Evolutionary conservation across 306 rosid species (phyloP).

Genomic region (Vicia villosa): DNA sequence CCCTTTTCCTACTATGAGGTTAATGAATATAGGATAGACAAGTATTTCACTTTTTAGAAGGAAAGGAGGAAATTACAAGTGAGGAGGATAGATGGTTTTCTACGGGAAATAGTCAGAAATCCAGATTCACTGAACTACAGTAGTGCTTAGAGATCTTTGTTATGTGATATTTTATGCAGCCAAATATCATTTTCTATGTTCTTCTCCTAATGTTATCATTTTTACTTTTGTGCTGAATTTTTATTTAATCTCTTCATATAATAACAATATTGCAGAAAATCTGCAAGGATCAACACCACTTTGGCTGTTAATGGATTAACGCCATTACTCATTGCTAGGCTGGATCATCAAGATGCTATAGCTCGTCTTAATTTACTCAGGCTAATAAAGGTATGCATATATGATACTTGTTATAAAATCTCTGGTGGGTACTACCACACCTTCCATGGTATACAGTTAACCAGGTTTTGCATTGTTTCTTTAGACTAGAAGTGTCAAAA

Average conservation of each 20-base stretch:
- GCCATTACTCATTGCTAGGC: conserved; percentile 88
- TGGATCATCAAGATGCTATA: conserved; percentile 98
- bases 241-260: conserved; percentile 15
- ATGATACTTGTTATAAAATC: conserved; percentile 20
- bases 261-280: conserved; percentile 70
- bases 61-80: not conserved
- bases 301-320: conserved; percentile 95
- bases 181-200: not conserved
- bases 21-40: conserved; percentile 19
- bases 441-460: too few relatives aligned
- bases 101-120: not conserved
- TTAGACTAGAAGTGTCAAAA: not conserved
- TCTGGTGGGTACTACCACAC: too few relatives aligned
- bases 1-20: conserved; percentile 25
- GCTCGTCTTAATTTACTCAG: conserved; percentile 98
- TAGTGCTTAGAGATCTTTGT: not conserved
- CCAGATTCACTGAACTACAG: conserved; percentile 5
- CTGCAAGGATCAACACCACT: conserved; percentile 92
- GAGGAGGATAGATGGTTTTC: conserved; percentile 13
- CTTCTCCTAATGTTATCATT: not conserved
- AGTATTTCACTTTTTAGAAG: not conserved
- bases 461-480: not conserved
- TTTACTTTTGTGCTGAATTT: conserved; percentile 13
- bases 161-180: not conserved
- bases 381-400: conserved; percentile 78